phyloP scores from a whole-genome alignment of 1,284 basidiomycete species.

The Mycena citricolor region DNA sequence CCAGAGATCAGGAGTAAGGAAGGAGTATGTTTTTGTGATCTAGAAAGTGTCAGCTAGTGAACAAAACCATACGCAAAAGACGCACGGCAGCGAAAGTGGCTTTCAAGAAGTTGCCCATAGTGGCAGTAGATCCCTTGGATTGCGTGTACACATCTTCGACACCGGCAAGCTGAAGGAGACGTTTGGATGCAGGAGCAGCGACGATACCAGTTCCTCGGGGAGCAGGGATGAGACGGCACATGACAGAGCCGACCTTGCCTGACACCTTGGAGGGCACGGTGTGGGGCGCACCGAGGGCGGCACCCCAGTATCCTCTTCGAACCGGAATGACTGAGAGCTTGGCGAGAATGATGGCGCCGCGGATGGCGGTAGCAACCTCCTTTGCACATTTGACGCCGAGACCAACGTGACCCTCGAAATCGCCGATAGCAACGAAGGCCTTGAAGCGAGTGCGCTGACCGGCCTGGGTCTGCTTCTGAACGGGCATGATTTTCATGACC shows the following conservation, averaged over 20 bases:
- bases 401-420: constrained; percentile 97
- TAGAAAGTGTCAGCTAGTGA: constrained; percentile 30
- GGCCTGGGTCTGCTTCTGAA: constrained; percentile 99
- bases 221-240: constrained; percentile 98
- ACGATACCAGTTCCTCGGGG: constrained; percentile 99
- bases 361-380: constrained; percentile 99
- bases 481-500: constrained; percentile 99
- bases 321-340: constrained; percentile 96
- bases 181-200: constrained; percentile 95
- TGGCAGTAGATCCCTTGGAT: constrained; percentile 96
- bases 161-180: constrained; percentile 96
- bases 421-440: constrained; percentile 99
- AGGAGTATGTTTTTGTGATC: constrained; percentile 97
- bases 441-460: constrained; percentile 99
- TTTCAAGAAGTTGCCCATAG: constrained; percentile 99
- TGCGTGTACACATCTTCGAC: constrained; percentile 96
- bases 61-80: constrained; percentile 22
- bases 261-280: constrained; percentile 98
- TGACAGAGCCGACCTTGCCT: constrained; percentile 99
- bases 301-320: constrained; percentile 99
- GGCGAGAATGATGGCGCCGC: constrained; percentile 96
- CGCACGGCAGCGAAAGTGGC: constrained; percentile 93
- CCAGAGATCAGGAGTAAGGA: constrained; percentile 99
- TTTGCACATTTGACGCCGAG: constrained; percentile 99
- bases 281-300: constrained; percentile 97